These are phyloP conservation scores for Cetraspora pellucida DNA, from an alignment of 192 early-diverging fungal genomes.

Conservation along the genomic window DNA sequence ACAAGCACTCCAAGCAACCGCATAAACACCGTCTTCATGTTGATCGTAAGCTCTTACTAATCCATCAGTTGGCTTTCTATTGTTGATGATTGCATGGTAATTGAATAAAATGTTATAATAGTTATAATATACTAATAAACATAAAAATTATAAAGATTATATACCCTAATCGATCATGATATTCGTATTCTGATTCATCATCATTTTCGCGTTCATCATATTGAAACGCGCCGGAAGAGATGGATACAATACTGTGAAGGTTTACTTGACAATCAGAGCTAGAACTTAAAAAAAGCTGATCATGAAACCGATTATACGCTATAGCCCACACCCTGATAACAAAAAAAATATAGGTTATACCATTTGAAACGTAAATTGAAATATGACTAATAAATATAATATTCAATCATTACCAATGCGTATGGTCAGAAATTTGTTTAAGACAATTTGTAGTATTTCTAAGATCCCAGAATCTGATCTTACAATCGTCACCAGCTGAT, in stretches of 20 bases:
- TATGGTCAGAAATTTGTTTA: slow-evolving; percentile 74
- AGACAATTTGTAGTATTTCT: slow-evolving; percentile 59
- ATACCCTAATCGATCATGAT: slow-evolving; percentile 35
- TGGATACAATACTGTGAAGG: slow-evolving; percentile 81
- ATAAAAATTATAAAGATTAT: not conserved
- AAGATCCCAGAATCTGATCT: slow-evolving; percentile 87
- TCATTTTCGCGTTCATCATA: slow-evolving; percentile 42
- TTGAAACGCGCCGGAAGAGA: slow-evolving; percentile 74
- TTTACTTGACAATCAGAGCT: slow-evolving; percentile 88
- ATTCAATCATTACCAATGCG: slow-evolving; percentile 70
- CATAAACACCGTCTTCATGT: slow-evolving; percentile 94
- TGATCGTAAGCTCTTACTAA: slow-evolving; percentile 87
- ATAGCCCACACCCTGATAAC: slow-evolving; percentile 76
- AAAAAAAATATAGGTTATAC: slow-evolving; percentile 5
- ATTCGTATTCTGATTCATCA: slow-evolving; percentile 36
- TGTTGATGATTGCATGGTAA: not conserved
- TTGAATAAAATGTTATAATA: not conserved
- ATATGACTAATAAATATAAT: not conserved
- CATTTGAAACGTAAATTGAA: not conserved
- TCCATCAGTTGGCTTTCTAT: slow-evolving; percentile 68
- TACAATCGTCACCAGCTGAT: slow-evolving; percentile 86
- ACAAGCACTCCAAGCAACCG: slow-evolving; percentile 83
- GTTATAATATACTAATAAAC: not conserved
- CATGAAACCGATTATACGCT: slow-evolving; percentile 86
- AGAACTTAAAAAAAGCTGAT: slow-evolving; percentile 87